Evolutionary conservation across 1,284 basidiomycete genomes (phyloP).

Genomic region (Exsudoporus floridanus): DNA sequence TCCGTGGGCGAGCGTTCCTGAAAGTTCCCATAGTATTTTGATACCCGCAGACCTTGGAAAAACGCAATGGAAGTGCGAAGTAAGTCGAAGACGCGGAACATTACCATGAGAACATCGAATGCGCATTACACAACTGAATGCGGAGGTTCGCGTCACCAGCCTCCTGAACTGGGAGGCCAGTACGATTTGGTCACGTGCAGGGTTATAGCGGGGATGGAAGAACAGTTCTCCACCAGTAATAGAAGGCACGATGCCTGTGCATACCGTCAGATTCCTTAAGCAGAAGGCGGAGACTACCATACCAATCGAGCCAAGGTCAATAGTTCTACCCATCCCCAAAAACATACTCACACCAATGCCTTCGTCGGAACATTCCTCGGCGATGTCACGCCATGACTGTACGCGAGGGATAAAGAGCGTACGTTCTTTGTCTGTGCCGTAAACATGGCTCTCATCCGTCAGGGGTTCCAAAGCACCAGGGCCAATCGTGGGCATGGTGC

Average conservation of each 20-base stretch:
- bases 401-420: conserved; percentile 76
- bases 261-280: conserved; percentile 16
- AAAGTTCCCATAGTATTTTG: conserved; percentile 81
- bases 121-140: conserved; percentile 79
- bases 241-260: conserved; percentile 61
- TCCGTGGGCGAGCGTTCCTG: conserved; percentile 75
- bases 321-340: conserved; percentile 79
- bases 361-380: conserved; percentile 84
- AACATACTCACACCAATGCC: conserved; percentile 93
- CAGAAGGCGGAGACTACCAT: conserved; percentile 4
- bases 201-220: conserved; percentile 89
- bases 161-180: conserved; percentile 76
- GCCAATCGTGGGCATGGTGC: conserved; percentile 77
- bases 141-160: conserved; percentile 71
- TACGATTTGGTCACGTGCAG: conserved; percentile 64
- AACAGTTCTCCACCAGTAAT: conserved; percentile 92
- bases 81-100: conserved; percentile 3
- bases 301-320: conserved; percentile 91
- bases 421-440: conserved; percentile 89
- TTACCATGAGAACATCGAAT: conserved; percentile 86
- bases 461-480: conserved; percentile 62
- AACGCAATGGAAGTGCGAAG: conserved; percentile 5
- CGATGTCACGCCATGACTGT: conserved; percentile 77
- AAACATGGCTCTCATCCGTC: conserved; percentile 68
- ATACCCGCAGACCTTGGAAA: conserved; percentile 65